Base-by-base conservation (phyloP, 192 early-diverging fungal species). In the Lunasporangiospora selenospora region DNA sequence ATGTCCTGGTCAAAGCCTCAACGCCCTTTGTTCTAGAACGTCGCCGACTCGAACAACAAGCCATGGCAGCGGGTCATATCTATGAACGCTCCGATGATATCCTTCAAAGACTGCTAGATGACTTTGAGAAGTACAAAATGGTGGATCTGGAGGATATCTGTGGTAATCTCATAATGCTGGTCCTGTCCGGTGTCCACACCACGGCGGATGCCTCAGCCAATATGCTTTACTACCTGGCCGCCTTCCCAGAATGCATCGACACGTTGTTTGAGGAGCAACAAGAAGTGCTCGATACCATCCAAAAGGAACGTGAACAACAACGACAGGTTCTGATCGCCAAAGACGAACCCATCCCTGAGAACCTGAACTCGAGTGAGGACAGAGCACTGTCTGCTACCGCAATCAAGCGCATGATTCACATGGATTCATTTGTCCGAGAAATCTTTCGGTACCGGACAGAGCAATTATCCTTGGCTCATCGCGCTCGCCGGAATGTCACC, bases 371-470 rank as follows among this genome's bases (percentile, higher is more conserved):
- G 12, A 43, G 43, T 3, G 53, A 62, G 41, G 67, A 78, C 45
- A 31, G 48, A n/a, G 52, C 45, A 15, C n/a, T 66, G 15, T 42
- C 58, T 9, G 40, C 45, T 13, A 38, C 45, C 4, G 58, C 67
- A 15, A 26, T 80, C 56, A 75, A 65, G 56, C 62, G 49, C 10
- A 51, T 80, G 59, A 69, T 75, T 10, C 62, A 80, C 29, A 62
- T 80, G 49, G 79, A 80, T 37, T 75, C 69, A 6, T 77, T 69
- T 41, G 30, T 77, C 4, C 58, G 79, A 27, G 79, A 80, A 38
- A 49, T 69, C 1, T 65, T 80, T 21, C 46, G 79, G 33, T 59
- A 43, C 33, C 38, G 75, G 11, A 67, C 30, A 2, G 56, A 53
- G 16, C 53, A 58, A 1, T 13, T 75, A 19, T 7, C 36, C 9